Evolutionary conservation across 345 rosid genomes (phyloP).

Genomic region (Aethionema arabicum): DNA sequence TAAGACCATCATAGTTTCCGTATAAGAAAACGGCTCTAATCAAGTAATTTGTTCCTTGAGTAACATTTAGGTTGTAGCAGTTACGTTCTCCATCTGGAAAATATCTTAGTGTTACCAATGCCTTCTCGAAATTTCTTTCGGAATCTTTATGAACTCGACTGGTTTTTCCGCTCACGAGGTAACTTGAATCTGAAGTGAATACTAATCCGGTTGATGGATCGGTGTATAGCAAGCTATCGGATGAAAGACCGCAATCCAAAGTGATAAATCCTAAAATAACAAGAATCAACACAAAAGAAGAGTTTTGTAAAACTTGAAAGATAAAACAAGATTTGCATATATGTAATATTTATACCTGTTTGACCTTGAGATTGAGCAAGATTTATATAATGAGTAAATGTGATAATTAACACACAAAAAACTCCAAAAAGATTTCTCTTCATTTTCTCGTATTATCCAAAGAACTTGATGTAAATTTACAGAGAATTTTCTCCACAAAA

Average conservation of each 20-base stretch:
- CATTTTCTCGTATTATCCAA: neutral
- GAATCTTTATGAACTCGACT: constrained; percentile 1
- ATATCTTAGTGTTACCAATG: constrained; percentile 18
- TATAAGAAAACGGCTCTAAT: constrained; percentile 25
- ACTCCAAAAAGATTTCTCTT: neutral
- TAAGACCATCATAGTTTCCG: constrained; percentile 37
- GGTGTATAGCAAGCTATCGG: no score
- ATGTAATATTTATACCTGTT: no score
- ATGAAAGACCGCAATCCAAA: no score
- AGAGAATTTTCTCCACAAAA: neutral
- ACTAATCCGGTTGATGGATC: no score
- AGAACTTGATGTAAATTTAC: neutral
- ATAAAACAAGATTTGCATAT: no score
- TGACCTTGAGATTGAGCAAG: no score
- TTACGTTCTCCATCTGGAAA: constrained; percentile 42
- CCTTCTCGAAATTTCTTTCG: neutral
- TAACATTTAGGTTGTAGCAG: constrained; percentile 34
- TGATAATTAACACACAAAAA: neutral
- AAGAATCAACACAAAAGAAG: no score
- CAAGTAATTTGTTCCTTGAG: constrained; percentile 28
- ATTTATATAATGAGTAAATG: no score
- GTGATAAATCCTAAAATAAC: no score
- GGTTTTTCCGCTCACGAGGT: constrained; percentile 6
- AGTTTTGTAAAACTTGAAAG: no score
- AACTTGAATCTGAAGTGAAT: no score